phyloP scores from a whole-genome alignment of 2,329 filamentous ascomycete species.

The Phialophora verrucosa region DNA sequence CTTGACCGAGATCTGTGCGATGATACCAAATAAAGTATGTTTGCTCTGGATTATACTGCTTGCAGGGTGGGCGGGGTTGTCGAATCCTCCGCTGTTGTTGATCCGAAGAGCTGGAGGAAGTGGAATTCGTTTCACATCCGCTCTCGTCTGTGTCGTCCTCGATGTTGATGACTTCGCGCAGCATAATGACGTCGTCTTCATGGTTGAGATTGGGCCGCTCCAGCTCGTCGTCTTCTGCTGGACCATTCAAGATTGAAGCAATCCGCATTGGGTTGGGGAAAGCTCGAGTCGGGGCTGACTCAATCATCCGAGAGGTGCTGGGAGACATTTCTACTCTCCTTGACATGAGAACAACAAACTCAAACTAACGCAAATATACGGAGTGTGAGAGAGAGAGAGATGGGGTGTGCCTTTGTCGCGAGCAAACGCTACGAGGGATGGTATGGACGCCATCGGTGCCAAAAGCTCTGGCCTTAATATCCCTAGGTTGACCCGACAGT shows the following conservation, averaged over 20 bases:
- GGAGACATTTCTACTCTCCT: neutral
- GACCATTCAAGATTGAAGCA: conserved; percentile 14
- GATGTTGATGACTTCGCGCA: neutral
- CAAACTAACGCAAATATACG: neutral
- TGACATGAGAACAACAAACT: neutral
- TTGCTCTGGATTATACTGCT: conserved; percentile 55
- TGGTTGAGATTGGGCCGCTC: neutral
- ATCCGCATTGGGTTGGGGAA: conserved; percentile 16
- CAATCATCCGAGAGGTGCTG: neutral
- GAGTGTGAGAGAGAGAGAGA: neutral
- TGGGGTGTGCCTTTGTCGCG: neutral
- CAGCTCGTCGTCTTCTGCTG: neutral
- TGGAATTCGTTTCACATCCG: neutral
- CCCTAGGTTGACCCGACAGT: conserved; percentile 20
- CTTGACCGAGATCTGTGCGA: conserved; percentile 51
- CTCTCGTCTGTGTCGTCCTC: conserved; percentile 3
- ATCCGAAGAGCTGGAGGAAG: neutral
- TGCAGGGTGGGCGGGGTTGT: conserved; percentile 47
- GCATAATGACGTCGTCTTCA: neutral
- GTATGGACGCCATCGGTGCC: conserved; percentile 11
- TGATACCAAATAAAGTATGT: conserved; percentile 59
- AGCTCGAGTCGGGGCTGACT: neutral
- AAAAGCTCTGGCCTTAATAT: conserved; percentile 19
- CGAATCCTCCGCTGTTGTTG: neutral
- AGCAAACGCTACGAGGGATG: conserved; percentile 1